Conservation (phyloP, 768 basidiomycete species). For the Daedaleopsis sinensis region DNA sequence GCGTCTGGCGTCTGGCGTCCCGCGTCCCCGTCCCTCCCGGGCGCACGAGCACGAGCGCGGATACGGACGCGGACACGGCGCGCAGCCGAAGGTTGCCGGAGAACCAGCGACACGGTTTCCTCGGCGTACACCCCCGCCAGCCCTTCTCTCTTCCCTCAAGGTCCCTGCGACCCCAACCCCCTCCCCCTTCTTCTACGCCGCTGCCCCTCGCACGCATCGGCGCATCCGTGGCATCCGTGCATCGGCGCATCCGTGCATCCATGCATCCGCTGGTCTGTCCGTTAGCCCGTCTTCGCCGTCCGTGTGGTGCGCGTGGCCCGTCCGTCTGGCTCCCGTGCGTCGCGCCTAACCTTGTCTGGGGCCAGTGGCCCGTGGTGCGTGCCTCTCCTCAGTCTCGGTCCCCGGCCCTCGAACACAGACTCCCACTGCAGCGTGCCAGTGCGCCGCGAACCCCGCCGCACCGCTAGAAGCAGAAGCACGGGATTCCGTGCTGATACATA, state of each 20-base stretch:
- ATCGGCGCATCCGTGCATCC: no score
- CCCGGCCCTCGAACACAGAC: no score
- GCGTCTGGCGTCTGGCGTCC: background rate
- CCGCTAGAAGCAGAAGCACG: no score
- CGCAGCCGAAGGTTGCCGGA: slow-evolving; percentile 19
- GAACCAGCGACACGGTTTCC: background rate
- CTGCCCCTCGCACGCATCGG: no score
- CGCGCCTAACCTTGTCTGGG: background rate
- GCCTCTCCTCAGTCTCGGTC: no score
- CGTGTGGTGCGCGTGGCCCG: background rate
- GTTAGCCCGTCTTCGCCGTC: background rate
- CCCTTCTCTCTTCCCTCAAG: background rate
- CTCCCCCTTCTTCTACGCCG: background rate
- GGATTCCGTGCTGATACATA: no score
- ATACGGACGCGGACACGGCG: background rate
- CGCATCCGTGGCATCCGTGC: no score
- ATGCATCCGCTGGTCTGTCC: background rate
- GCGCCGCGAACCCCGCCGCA: no score
- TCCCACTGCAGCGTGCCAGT: no score
- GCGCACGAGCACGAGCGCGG: background rate
- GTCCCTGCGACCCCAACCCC: no score
- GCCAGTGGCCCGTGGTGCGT: background rate
- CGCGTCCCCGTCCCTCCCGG: background rate
- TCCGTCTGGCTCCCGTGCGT: background rate
- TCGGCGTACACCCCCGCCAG: background rate